Base-by-base conservation (phyloP, 768 basidiomycete genomes). In the Calocybe gangraenosa region DNA sequence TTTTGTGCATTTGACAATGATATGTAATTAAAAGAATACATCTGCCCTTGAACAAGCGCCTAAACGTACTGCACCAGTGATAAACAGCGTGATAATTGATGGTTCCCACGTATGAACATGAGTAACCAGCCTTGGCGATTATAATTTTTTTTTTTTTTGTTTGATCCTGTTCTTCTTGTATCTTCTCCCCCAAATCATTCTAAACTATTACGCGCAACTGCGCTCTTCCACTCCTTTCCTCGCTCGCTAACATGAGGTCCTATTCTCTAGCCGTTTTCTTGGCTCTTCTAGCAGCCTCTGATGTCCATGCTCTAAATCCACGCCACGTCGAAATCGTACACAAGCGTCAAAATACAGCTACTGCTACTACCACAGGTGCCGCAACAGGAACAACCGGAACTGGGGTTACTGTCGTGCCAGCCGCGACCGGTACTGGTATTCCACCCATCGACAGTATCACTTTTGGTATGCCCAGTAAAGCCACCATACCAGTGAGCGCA, bases 401-500 rank as follows among this genome's bases (percentile, higher is more conserved):
- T 33, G 37, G 46, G 14, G 61, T 64, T 1, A 63, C 65, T 22
- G 65, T 78, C 15, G 78, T 79, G 8, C 69, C 82, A 11, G 60
- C 81, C 40, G 74, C 66, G 17, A 67, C 61, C 30, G 71, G 65
- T 15, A 74, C 78, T 1, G 58, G 63, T 3, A 70, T 83, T 22
- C 86, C 82, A 13, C 75, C 84, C 4, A 64, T 88, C 37, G 73
- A 65, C 18, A 66, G 64, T 41, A 78, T 89, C 39, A 79, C 73
- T 1, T 75, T 73, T 28, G 84, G 83, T 43, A 85, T 85, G 81
- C 64, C 83, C 3, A 65, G 75, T 5, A 69, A 70, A 5, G 49
- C 75, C 2, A 71, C 77, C 0, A 68, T 75, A 1, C 58, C 76
- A 1, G 65, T 78, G 14, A 68, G 78, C 3, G 60, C 76, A 2